phyloP scores from a whole-genome alignment of 2,329 filamentous ascomycete species.

The Aspergillus aculeatus region DNA sequence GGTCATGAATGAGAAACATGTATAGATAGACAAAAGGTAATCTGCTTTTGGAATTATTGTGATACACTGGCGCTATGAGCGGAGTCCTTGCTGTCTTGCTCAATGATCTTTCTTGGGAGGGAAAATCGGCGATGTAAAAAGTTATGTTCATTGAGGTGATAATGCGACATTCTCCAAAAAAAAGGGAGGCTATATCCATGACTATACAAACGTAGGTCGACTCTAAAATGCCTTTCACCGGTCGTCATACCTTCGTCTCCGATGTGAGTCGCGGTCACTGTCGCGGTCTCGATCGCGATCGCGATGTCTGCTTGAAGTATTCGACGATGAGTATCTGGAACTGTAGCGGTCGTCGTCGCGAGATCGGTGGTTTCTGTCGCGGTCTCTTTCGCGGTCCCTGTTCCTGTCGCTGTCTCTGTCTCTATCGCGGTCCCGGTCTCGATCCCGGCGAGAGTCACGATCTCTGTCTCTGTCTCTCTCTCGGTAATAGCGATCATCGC shows the following conservation, averaged over 20 bases:
- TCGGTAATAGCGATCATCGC: conserved; percentile 37
- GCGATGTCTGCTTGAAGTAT: conserved; percentile 29
- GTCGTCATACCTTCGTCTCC: conserved; percentile 31
- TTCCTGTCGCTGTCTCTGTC: conserved; percentile 31
- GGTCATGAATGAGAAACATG: conserved; percentile 16
- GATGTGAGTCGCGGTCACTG: conserved; percentile 31
- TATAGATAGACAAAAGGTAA: conserved; percentile 19
- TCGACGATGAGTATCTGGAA: conserved; percentile 33
- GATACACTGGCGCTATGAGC: conserved; percentile 18
- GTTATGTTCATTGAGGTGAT: conserved; percentile 6
- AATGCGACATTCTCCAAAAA: neutral
- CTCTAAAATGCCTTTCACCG: conserved; percentile 2
- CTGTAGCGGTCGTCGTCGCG: conserved; percentile 35
- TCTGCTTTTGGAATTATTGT: conserved; percentile 11
- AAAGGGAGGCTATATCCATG: neutral
- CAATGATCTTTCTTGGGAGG: conserved; percentile 6
- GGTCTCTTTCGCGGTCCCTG: conserved; percentile 27
- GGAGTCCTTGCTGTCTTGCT: conserved; percentile 20
- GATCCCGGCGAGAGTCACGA: conserved; percentile 26
- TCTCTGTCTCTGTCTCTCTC: conserved; percentile 25
- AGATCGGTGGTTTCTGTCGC: conserved; percentile 29
- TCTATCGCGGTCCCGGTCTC: conserved; percentile 34
- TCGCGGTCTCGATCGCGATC: conserved; percentile 32
- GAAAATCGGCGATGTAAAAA: conserved; percentile 12
- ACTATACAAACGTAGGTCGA: neutral